A percentile compares a stretch with the other conserved stretches of the same genome.
Evolutionary conservation across 2,329 filamentous ascomycete genomes (phyloP).

Genomic region (Aspergillus phoenicis): DNA sequence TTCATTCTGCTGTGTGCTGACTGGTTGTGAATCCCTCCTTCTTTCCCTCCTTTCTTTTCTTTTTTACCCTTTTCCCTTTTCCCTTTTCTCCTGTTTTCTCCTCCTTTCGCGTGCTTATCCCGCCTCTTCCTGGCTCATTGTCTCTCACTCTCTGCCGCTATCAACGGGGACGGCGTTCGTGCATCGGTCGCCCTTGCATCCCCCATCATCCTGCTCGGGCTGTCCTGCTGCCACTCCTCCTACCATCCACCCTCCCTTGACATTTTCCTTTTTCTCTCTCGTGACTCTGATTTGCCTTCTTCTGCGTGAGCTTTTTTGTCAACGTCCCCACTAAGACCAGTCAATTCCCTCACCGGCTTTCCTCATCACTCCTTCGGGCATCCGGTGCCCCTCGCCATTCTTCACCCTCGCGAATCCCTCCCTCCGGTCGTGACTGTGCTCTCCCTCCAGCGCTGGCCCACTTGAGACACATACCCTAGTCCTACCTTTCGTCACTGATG

Average conservation of each 20-base stretch:
- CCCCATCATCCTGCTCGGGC: constrained; percentile 6
- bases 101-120: constrained; percentile 10
- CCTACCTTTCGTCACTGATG: constrained; percentile 19
- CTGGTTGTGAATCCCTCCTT: constrained; percentile 2
- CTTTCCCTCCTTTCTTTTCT: not conserved
- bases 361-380: constrained; percentile 7
- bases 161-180: constrained; percentile 6
- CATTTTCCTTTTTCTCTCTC: constrained; percentile 1
- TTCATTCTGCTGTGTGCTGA: not conserved
- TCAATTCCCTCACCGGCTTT: constrained; percentile 15
- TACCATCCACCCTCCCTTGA: constrained; percentile 1
- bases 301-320: constrained; percentile 8
- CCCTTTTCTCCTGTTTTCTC: not conserved
- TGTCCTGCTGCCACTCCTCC: constrained; percentile 2
- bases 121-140: not conserved
- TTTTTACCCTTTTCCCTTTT: not conserved
- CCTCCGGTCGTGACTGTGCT: not conserved
- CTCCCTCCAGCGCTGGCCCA: not conserved
- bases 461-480: not conserved
- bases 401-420: not conserved
- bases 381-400: constrained; percentile 6
- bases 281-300: constrained; percentile 2
- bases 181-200: constrained; percentile 24
- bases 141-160: constrained; percentile 6
- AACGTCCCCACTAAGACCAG: constrained; percentile 7